These are phyloP conservation scores for Encephalitozoon cuniculi DNA, from an alignment of 371 early-diverging fungal species.

Conservation along the genomic window DNA sequence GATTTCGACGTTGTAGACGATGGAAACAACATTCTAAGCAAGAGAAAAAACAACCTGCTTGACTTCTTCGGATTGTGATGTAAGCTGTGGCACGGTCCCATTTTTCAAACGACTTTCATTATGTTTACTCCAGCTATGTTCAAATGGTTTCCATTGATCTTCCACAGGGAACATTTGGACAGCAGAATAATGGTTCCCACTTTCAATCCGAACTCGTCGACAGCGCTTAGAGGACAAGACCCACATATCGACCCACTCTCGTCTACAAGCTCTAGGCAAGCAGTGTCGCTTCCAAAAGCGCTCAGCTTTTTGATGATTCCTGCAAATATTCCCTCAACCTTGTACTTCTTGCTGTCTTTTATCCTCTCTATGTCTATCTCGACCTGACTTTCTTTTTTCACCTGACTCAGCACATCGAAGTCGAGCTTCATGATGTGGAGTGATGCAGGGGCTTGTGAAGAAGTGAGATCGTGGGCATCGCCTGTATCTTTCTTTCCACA, in stretches of 20 bases:
- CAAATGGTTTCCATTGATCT: slow-evolving; percentile 20
- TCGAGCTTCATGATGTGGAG: slow-evolving; percentile 32
- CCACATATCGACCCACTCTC: slow-evolving; percentile 20
- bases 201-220: slow-evolving; percentile 15
- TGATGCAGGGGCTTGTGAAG: slow-evolving; percentile 7
- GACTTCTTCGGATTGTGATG: slow-evolving; percentile 17
- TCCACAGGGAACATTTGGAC: slow-evolving; percentile 21
- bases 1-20: slow-evolving; percentile 13
- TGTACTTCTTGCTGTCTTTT: neutral
- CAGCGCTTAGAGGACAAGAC: neutral
- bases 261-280: slow-evolving; percentile 15
- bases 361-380: neutral
- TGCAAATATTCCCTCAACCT: neutral
- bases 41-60: slow-evolving; percentile 38
- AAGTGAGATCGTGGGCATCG: neutral
- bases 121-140: slow-evolving; percentile 23
- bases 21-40: neutral
- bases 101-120: neutral
- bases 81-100: neutral
- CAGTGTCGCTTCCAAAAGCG: neutral
- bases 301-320: slow-evolving; percentile 23
- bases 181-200: slow-evolving; percentile 12
- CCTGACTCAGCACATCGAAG: neutral
- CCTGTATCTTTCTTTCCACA: neutral
- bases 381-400: neutral